Percentiles rank a stretch among this genome's conserved stretches.
Evolutionary conservation across 139 green algal genomes (phyloP).

Genomic region (Chlorella sp.): DNA sequence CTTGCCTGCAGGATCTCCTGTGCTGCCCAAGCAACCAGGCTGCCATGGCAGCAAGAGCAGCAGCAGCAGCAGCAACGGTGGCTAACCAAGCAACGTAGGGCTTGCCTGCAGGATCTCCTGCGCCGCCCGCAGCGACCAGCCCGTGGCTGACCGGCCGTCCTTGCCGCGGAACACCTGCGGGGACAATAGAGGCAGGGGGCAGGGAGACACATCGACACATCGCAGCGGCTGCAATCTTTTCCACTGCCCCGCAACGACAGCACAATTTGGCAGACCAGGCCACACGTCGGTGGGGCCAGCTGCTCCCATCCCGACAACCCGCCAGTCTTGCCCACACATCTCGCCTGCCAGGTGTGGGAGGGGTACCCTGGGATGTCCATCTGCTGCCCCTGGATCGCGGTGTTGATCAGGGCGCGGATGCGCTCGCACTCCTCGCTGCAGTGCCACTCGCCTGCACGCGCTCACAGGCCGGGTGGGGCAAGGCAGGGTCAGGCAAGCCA

Average conservation of each 20-base stretch:
- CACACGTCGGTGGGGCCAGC: neutral
- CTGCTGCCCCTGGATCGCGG: conserved; percentile 50
- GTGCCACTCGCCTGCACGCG: conserved; percentile 85
- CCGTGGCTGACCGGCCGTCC: conserved; percentile 37
- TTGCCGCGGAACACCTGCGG: conserved; percentile 49
- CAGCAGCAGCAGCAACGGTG: neutral
- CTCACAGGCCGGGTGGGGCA: neutral
- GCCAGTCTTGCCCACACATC: neutral
- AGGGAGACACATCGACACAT: too few species aligned
- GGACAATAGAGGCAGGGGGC: neutral
- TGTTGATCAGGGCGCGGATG: conserved; percentile 57
- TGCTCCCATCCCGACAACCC: neutral
- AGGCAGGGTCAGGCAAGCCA: neutral
- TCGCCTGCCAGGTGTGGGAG: conserved; percentile 57
- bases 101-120: conserved; percentile 52
- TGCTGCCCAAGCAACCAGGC: neutral
- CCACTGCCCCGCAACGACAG: too few species aligned
- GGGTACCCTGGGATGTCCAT: conserved; percentile 29
- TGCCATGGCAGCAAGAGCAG: neutral
- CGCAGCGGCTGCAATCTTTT: too few species aligned
- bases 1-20: neutral
- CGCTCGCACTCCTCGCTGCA: conserved; percentile 75
- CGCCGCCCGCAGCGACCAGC: conserved; percentile 39
- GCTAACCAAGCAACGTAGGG: too few species aligned
- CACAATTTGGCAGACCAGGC: neutral